Base-by-base conservation (phyloP, 352 stramenopile genomes). In the Phytopythium montanum region DNA sequence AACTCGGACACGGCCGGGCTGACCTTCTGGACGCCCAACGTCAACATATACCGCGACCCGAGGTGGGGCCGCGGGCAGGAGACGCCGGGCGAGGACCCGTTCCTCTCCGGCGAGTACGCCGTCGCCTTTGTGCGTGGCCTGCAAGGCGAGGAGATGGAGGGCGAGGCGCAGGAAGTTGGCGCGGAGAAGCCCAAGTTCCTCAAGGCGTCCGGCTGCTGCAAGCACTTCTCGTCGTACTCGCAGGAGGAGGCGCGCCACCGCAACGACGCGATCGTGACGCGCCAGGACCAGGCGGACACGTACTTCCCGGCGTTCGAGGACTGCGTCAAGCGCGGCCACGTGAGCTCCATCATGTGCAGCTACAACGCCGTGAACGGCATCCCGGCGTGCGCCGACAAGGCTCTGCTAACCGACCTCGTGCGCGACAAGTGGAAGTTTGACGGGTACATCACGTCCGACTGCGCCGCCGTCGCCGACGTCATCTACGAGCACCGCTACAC, bases 311-410 rank as follows among this genome's bases (percentile, higher is more conserved):
- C 75, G 9, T 95, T 97, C 54, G 75, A 93, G 42, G 71, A 79
- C 56, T 97, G 89, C 65, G 75, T 98, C n/a, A 82, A 65, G 60
- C 77, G 86, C 28, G 91, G 75, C 16, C 66, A 78, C 50, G 89
- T 85, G 33, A 95, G 72, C 49, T 79, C 81, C 12, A 65, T 98
- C 44, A 98, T 98, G 95, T 98, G 94, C 73, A 95, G 81, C 53
- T 98, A 98, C 72, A 98, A 98, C 60, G 81, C 88, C 19, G 77
- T 98, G 29, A 98, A 98, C 67, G 91, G 92, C 12, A 73, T 96
- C 23, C 95, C 95, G 1, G 70, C 86, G 16, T 98, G 95, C 68
- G 87, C 91, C 5, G 90, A 97, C 65, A 68, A 72, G n/a, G 65
- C 72, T 5, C 67, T 98, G 3, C 60, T 98, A 28, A 89, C 84